Evolutionary conservation across 2,329 filamentous ascomycete species (phyloP).

Genomic region (Blastomyces emzantsi): DNA sequence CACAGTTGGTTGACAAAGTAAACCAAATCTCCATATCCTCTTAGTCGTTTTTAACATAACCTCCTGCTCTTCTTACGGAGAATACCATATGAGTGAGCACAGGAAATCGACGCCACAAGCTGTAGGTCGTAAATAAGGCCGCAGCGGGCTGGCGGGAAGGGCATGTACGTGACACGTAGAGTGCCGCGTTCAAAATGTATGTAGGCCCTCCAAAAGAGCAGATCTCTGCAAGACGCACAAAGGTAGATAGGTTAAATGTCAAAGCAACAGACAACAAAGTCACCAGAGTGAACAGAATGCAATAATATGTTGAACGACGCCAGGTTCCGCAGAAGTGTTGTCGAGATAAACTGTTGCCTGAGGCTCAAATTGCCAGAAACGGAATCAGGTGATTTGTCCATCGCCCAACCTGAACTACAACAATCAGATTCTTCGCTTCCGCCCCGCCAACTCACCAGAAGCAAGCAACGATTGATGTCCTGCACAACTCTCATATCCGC

Average conservation of each 20-base stretch:
- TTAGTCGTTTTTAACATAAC: background rate
- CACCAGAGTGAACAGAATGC: background rate
- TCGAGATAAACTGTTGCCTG: constrained; percentile 1
- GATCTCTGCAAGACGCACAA: background rate
- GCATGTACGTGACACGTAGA: background rate
- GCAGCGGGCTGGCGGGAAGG: background rate
- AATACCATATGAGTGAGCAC: background rate
- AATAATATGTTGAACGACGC: too few relatives aligned
- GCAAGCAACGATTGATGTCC: background rate
- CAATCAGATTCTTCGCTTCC: background rate
- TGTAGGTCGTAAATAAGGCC: background rate
- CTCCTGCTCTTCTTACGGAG: background rate
- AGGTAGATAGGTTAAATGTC: background rate
- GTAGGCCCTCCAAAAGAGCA: background rate
- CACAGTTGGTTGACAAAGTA: background rate
- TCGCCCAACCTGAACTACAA: background rate
- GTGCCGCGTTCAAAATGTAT: background rate
- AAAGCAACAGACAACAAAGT: background rate
- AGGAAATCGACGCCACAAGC: background rate
- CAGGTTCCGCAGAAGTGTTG: background rate
- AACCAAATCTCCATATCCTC: background rate
- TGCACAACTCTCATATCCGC: background rate
- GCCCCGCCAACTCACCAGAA: background rate
- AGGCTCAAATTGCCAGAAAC: background rate
- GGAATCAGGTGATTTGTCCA: background rate